These are phyloP conservation scores for Boletus pseudopeckii DNA, from an alignment of 768 basidiomycete species.

Conservation along the genomic window DNA sequence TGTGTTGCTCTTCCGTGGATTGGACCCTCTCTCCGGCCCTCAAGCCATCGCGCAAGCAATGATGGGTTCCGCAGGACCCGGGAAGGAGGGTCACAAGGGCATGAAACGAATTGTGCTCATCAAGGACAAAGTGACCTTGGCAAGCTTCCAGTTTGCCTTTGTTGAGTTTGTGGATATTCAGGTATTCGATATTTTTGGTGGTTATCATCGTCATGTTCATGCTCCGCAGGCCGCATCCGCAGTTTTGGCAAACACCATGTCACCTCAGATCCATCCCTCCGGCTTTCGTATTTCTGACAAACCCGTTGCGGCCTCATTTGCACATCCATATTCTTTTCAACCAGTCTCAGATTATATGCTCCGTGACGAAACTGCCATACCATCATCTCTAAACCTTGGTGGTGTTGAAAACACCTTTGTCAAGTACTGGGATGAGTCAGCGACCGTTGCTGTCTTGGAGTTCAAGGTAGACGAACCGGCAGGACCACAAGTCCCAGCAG, in stretches of 20 bases:
- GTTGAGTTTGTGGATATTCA: conserved; percentile 85
- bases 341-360: conserved; percentile 70
- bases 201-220: conserved; percentile 8
- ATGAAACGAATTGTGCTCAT: conserved; percentile 87
- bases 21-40: conserved; percentile 84
- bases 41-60: conserved; percentile 86
- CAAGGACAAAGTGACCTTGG: conserved; percentile 83
- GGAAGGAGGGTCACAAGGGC: conserved; percentile 76
- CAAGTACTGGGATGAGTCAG: conserved; percentile 90
- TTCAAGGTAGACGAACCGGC: conserved; percentile 70
- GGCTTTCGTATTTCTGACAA: conserved; percentile 90
- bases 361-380: conserved; percentile 73
- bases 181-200: conserved; percentile 40
- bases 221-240: conserved; percentile 67
- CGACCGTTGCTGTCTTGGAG: conserved; percentile 69
- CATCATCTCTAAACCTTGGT: conserved; percentile 64
- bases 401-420: conserved; percentile 73
- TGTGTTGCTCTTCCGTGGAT: conserved; percentile 84
- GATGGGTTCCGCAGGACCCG: conserved; percentile 73
- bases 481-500: conserved; percentile 21
- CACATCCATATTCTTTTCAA: conserved; percentile 87
- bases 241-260: conserved; percentile 84
- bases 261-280: conserved; percentile 80
- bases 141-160: conserved; percentile 92
- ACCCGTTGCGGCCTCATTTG: conserved; percentile 90